phyloP scores from a whole-genome alignment of 1,139 yeast species.

The Suhomyces choctaworum region DNA sequence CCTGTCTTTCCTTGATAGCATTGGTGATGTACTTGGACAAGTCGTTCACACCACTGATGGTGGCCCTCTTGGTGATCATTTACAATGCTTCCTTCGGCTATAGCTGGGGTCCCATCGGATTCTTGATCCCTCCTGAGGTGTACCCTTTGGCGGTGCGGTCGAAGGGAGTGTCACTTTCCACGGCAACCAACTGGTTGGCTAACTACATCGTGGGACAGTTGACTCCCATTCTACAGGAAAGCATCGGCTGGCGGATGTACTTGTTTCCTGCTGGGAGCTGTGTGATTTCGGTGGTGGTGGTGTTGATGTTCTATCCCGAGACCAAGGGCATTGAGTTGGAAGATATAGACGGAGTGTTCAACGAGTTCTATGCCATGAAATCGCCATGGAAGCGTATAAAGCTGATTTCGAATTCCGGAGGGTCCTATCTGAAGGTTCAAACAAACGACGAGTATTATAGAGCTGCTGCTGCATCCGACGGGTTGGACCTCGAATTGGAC shows the following conservation, averaged over 20 bases:
- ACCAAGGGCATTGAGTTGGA: slow-evolving; percentile 56
- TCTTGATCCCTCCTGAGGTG: slow-evolving; percentile 55
- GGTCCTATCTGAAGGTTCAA: slow-evolving; percentile 3
- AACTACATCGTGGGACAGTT: slow-evolving; percentile 56
- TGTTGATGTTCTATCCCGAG: slow-evolving; percentile 51
- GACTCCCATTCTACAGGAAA: slow-evolving; percentile 50
- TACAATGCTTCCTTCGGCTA: slow-evolving; percentile 56
- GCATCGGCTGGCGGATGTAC: slow-evolving; percentile 53
- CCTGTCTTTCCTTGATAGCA: slow-evolving; percentile 43
- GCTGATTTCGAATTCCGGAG: slow-evolving; percentile 5
- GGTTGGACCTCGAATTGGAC: slow-evolving; percentile 9
- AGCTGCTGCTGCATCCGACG: slow-evolving; percentile 2
- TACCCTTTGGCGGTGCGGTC: slow-evolving; percentile 55
- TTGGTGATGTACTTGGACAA: slow-evolving; percentile 39
- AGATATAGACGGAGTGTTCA: slow-evolving; percentile 68
- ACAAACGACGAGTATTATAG: slow-evolving; percentile 6
- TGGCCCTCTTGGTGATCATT: slow-evolving; percentile 49
- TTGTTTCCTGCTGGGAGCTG: slow-evolving; percentile 51
- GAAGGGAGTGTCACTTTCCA: slow-evolving; percentile 54
- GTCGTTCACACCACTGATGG: slow-evolving; percentile 43
- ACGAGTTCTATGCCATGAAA: slow-evolving; percentile 38
- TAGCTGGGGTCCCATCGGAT: slow-evolving; percentile 61
- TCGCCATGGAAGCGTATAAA: slow-evolving; percentile 16
- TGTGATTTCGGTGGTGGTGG: slow-evolving; percentile 44
- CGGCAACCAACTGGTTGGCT: slow-evolving; percentile 57